These are phyloP conservation scores for Microascus cirrosus DNA, from an alignment of 2,329 filamentous ascomycete species.

Conservation along the genomic window DNA sequence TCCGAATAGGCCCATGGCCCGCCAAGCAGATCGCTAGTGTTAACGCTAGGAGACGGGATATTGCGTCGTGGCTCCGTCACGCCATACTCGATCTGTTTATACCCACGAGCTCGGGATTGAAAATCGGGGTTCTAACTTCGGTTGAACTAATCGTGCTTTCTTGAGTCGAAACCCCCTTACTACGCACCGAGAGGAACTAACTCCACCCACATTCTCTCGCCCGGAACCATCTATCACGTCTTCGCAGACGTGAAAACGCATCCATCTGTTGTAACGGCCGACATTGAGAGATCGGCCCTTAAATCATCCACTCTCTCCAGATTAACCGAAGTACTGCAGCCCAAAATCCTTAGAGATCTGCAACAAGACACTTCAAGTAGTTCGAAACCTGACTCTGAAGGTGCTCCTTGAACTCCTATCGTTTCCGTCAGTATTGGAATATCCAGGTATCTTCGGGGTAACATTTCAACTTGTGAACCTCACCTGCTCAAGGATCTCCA, in stretches of 20 bases:
- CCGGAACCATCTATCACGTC: background rate
- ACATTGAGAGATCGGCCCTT: background rate
- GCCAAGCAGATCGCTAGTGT: background rate
- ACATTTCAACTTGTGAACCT: background rate
- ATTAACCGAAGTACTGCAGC: background rate
- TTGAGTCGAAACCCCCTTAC: no score
- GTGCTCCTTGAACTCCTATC: background rate
- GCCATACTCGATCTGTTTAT: background rate
- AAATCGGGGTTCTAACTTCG: no score
- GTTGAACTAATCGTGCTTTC: no score
- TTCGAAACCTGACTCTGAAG: background rate
- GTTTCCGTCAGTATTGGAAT: background rate
- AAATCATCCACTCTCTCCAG: background rate
- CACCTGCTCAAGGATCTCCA: conserved; percentile 8
- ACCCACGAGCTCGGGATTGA: no score
- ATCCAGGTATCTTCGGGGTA: background rate
- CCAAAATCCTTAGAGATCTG: background rate
- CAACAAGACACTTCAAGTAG: background rate
- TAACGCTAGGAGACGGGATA: background rate
- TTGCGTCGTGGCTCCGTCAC: background rate
- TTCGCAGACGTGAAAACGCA: background rate
- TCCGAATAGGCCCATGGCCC: background rate
- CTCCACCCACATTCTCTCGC: no score
- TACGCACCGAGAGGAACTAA: no score
- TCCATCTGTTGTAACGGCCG: background rate